Percentiles rank a stretch among this genome's conserved stretches.
Evolutionary conservation across 805 yeast species (phyloP).

Genomic region (Komagataella pastoris): DNA sequence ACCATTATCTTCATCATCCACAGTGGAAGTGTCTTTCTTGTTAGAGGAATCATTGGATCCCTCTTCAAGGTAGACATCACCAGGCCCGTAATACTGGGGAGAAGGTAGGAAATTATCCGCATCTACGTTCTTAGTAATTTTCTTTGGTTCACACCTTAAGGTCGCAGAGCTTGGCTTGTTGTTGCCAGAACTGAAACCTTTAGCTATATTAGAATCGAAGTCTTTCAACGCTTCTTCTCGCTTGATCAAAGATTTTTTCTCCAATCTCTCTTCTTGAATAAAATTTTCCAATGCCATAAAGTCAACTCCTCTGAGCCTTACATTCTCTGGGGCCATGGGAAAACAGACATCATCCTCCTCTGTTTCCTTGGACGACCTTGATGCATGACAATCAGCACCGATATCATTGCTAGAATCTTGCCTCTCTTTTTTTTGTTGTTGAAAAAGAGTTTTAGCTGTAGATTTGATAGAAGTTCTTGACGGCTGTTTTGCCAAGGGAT

Average conservation of each 20-base stretch:
- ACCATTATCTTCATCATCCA: too few species aligned
- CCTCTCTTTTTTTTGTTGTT: too few species aligned
- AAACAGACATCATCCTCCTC: conserved; percentile 98
- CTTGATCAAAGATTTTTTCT: conserved; percentile 22
- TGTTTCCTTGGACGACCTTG: conserved; percentile 76
- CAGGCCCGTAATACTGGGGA: neutral
- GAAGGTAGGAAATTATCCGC: neutral
- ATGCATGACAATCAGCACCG: conserved; percentile 60
- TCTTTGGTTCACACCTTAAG: conserved; percentile 42
- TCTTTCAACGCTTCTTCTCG: conserved; percentile 17
- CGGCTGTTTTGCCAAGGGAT: too few species aligned
- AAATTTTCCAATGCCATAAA: conserved; percentile 84
- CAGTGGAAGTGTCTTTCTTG: conserved; percentile 1
- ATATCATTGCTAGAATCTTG: too few species aligned
- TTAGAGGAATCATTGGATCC: neutral
- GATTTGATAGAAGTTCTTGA: too few species aligned
- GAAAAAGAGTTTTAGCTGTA: too few species aligned
- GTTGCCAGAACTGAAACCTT: conserved; percentile 17
- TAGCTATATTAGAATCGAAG: conserved; percentile 5
- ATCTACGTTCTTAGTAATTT: neutral
- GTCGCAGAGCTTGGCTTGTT: conserved; percentile 35
- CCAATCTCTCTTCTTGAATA: conserved; percentile 45
- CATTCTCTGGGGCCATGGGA: conserved; percentile 68
- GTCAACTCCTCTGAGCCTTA: conserved; percentile 63
- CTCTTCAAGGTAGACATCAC: neutral